These are phyloP conservation scores for Mycena galopus DNA, from an alignment of 768 basidiomycete species.

Conservation along the genomic window DNA sequence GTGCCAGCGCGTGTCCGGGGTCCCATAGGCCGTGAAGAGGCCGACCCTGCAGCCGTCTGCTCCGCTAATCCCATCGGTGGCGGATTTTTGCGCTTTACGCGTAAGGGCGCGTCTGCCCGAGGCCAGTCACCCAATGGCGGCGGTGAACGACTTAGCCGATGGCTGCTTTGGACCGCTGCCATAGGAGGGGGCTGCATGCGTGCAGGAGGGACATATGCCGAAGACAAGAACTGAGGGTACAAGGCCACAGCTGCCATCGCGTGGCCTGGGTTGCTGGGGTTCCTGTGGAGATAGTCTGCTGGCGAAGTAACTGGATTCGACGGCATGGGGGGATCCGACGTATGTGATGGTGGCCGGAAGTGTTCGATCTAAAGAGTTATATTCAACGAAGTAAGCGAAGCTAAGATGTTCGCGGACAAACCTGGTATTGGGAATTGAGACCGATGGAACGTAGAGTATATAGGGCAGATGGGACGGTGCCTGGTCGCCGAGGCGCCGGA, in stretches of 20 bases:
- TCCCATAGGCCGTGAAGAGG: constrained; percentile 25
- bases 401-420: too few relatives aligned
- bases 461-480: constrained; percentile 22
- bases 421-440: constrained; percentile 31
- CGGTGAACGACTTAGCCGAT: constrained; percentile 1
- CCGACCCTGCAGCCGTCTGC: neutral
- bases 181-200: constrained; percentile 13
- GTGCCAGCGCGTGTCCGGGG: constrained; percentile 25
- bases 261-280: constrained; percentile 22
- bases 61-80: neutral
- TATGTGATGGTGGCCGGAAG: constrained; percentile 24
- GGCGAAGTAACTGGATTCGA: constrained; percentile 27
- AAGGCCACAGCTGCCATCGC: constrained; percentile 28
- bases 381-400: too few relatives aligned
- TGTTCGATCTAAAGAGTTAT: too few relatives aligned
- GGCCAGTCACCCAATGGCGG: constrained; percentile 36
- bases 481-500: constrained; percentile 25
- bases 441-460: constrained; percentile 30
- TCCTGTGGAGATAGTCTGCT: constrained; percentile 16
- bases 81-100: constrained; percentile 29
- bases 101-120: constrained; percentile 29
- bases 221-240: constrained; percentile 33
- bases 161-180: neutral
- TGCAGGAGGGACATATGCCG: constrained; percentile 24
- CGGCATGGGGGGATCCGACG: neutral